phyloP scores from a whole-genome alignment of 495 filamentous ascomycete species.

The Talaromyces thailandensis region DNA sequence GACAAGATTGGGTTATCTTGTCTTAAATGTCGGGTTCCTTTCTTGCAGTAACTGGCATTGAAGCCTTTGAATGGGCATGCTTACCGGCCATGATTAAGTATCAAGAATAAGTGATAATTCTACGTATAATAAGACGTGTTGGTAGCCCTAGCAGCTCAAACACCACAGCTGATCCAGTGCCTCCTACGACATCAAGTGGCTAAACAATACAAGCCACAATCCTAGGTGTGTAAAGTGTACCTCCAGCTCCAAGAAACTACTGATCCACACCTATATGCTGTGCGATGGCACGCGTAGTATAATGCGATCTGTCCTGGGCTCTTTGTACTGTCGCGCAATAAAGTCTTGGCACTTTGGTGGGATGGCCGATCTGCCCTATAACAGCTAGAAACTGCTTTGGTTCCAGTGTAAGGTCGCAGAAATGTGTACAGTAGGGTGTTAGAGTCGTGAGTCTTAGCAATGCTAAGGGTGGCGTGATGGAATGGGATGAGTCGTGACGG shows the following conservation, averaged over 20 bases:
- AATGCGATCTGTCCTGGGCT: conserved; percentile 2
- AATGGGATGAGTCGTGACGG: neutral
- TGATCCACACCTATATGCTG: conserved; percentile 17
- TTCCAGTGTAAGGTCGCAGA: neutral
- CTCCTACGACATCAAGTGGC: conserved; percentile 38
- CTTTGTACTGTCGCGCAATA: neutral
- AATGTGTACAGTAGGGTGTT: neutral
- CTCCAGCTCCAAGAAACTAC: conserved; percentile 26
- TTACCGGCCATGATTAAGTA: conserved; percentile 38
- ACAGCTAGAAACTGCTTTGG: neutral
- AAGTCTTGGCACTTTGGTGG: neutral
- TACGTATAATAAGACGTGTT: conserved; percentile 26
- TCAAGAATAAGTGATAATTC: conserved; percentile 15
- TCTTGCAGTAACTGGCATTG: neutral
- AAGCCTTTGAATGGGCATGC: conserved; percentile 16
- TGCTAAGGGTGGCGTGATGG: neutral
- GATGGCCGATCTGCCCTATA: neutral
- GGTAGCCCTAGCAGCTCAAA: conserved; percentile 15
- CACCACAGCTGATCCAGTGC: conserved; percentile 14
- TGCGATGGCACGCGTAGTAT: conserved; percentile 6
- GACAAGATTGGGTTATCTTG: neutral
- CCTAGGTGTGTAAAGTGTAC: conserved; percentile 19
- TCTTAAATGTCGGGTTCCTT: neutral
- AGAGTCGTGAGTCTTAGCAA: neutral
- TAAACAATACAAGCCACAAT: conserved; percentile 36